Conservation (phyloP, 257 asterid genomes). For the Verbascum thapsus region DNA sequence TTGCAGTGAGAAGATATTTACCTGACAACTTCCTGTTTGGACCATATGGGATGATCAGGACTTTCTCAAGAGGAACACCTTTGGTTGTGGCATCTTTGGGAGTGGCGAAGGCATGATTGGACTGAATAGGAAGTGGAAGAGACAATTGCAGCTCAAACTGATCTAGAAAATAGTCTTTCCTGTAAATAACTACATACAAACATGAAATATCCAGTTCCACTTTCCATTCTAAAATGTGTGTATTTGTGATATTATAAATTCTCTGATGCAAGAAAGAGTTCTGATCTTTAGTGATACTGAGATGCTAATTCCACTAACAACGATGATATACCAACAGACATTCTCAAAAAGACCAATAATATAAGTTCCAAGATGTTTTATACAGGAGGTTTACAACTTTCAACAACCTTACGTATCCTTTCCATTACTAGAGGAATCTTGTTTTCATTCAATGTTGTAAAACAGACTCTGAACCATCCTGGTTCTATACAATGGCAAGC, state of each 20-base stretch:
- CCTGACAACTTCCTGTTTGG: slow-evolving; percentile 24
- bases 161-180: slow-evolving; percentile 35
- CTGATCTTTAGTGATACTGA: slow-evolving; percentile 17
- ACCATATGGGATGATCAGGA: slow-evolving; percentile 50
- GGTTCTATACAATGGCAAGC: slow-evolving; percentile 98
- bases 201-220: slow-evolving; percentile 23
- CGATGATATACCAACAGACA: slow-evolving; percentile 21
- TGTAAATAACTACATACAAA: neutral
- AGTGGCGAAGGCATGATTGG: slow-evolving; percentile 42
- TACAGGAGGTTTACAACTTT: slow-evolving; percentile 66
- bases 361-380: slow-evolving; percentile 37
- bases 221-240: slow-evolving; percentile 28
- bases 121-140: slow-evolving; percentile 60
- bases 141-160: slow-evolving; percentile 66
- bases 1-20: slow-evolving; percentile 13
- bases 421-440: slow-evolving; percentile 74
- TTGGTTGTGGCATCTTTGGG: slow-evolving; percentile 58
- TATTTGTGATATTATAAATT: slow-evolving; percentile 27
- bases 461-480: slow-evolving; percentile 97
- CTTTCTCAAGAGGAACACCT: slow-evolving; percentile 43
- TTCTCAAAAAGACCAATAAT: slow-evolving; percentile 29
- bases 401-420: slow-evolving; percentile 67
- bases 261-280: slow-evolving; percentile 27
- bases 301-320: slow-evolving; percentile 13
- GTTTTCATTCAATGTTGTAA: slow-evolving; percentile 56